Base-by-base conservation (phyloP, 495 filamentous ascomycete species). In the Copromyces sp. region DNA sequence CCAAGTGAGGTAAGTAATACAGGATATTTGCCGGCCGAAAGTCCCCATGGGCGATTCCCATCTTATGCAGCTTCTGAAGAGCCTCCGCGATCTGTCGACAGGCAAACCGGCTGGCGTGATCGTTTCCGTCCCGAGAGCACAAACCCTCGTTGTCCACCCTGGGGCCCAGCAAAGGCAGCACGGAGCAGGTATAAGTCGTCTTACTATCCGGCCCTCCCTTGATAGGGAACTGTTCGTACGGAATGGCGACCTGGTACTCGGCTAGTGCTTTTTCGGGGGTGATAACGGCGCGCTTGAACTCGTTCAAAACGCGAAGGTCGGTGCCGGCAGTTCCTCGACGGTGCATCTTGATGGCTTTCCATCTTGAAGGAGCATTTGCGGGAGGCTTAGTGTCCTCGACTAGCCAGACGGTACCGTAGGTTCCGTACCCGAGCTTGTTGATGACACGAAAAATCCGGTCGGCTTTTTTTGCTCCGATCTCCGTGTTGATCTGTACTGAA, bases 331-430 rank as follows among this genome's bases (percentile, higher is more conserved):
- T 61, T 0, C 29, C 53, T 35, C 29, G 53, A 9, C 53, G 24
- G 14, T 61, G 53, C 0, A 61, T 61, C 29, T 61, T 61, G 53
- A 61, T 61, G 53, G 53, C 53, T 61, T 61, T 35, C 53, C 53
- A 61, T 35, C 53, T 8, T 4, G 53, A 61, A 1, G 53, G 53
- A 35, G 53, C 53, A 17, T 9, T 61, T 35, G 29, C 53, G 0
- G 53, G 53, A 0, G 39, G 39, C 16, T 65, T 16, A 77, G 74
- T 4, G 45, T 88, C 84, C 1, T 73, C 76, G 40, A 82, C 83
- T 47, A 88, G 81, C 85, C 84, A 89, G 72, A 84, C 80, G 7
- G 82, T 87, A 11, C 82, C 84, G 75, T 81, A 86, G 37, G 80
- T 80, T 9, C 85, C 83, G 68, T 78, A 83, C 0, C 84, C 86